phyloP scores from a whole-genome alignment of 371 early-diverging fungal species.

The Saksenaea oblongispora region DNA sequence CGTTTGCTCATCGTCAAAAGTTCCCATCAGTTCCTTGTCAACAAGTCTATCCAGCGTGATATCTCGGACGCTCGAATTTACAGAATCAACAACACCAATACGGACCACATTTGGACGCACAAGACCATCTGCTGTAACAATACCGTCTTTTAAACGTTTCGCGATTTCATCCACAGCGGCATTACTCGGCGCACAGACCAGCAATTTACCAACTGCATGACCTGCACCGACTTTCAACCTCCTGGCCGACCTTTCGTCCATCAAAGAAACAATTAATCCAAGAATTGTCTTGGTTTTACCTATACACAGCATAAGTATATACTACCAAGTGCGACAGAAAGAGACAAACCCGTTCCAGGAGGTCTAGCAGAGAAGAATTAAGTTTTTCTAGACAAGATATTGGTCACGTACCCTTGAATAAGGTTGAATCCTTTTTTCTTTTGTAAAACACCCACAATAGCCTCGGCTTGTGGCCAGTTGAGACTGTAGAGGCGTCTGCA shows the following conservation, averaged over 20 bases:
- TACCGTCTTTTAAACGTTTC: slow-evolving; percentile 74
- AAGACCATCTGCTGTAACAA: slow-evolving; percentile 54
- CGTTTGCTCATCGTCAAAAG: slow-evolving; percentile 15
- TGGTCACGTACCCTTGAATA: slow-evolving; percentile 77
- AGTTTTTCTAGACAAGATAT: neutral
- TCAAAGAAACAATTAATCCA: slow-evolving; percentile 74
- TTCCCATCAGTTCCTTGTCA: slow-evolving; percentile 47
- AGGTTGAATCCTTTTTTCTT: slow-evolving; percentile 79
- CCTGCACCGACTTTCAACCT: neutral
- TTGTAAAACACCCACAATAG: slow-evolving; percentile 73
- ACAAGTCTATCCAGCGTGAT: slow-evolving; percentile 68
- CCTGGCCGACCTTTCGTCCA: slow-evolving; percentile 45
- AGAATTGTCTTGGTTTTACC: slow-evolving; percentile 94
- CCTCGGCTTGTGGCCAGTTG: slow-evolving; percentile 90
- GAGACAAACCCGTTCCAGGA: slow-evolving; percentile 74
- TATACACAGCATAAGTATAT: slow-evolving; percentile 5
- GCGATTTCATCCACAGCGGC: slow-evolving; percentile 98
- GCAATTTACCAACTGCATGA: slow-evolving; percentile 49
- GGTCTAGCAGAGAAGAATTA: slow-evolving; percentile 48
- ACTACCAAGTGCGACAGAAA: neutral
- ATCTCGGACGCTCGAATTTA: slow-evolving; percentile 73
- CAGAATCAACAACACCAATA: slow-evolving; percentile 76
- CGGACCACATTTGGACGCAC: slow-evolving; percentile 80
- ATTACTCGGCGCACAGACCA: slow-evolving; percentile 97
- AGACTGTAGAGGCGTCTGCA: slow-evolving; percentile 69